A percentile compares a stretch with the other conserved stretches of the same genome.
phyloP scores from a whole-genome alignment of 768 basidiomycete genomes.

The Mrakia blollopis region DNA sequence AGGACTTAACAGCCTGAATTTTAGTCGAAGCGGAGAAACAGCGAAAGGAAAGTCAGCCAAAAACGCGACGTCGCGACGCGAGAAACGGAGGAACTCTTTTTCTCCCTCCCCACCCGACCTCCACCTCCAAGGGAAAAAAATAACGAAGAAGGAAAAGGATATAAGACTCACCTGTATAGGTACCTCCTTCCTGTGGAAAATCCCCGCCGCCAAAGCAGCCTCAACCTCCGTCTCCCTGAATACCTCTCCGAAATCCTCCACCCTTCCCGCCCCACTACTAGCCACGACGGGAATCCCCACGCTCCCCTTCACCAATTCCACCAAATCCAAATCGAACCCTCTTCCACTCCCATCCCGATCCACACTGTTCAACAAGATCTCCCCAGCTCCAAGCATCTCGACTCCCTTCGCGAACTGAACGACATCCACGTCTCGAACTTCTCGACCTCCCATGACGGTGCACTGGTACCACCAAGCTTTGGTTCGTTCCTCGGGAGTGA shows the following conservation, averaged over 20 bases:
- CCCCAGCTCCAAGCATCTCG: slow-evolving; percentile 88
- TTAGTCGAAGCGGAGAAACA: neutral
- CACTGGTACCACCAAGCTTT: slow-evolving; percentile 99
- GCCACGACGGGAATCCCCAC: slow-evolving; percentile 91
- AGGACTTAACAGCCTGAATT: slow-evolving; percentile 58
- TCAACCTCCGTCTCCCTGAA: slow-evolving; percentile 67
- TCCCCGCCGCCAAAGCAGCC: slow-evolving; percentile 91
- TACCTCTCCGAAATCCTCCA: slow-evolving; percentile 79
- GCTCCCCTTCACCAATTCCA: slow-evolving; percentile 64
- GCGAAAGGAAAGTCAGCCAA: neutral
- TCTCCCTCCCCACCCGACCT: too few relatives aligned
- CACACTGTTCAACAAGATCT: slow-evolving; percentile 91
- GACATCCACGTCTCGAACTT: slow-evolving; percentile 73
- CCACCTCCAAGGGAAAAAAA: too few relatives aligned
- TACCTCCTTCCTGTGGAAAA: slow-evolving; percentile 90
- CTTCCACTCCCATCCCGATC: slow-evolving; percentile 89
- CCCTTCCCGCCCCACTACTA: slow-evolving; percentile 82
- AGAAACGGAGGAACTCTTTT: too few relatives aligned
- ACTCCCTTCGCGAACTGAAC: slow-evolving; percentile 86
- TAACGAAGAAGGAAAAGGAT: neutral
- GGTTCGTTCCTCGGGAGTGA: slow-evolving; percentile 55
- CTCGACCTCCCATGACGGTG: slow-evolving; percentile 89
- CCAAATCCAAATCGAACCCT: slow-evolving; percentile 83
- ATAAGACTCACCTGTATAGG: slow-evolving; percentile 52
- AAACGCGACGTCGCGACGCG: too few relatives aligned